Conservation (phyloP, 192 early-diverging fungal genomes). For the Coemansia guatemalensis region DNA sequence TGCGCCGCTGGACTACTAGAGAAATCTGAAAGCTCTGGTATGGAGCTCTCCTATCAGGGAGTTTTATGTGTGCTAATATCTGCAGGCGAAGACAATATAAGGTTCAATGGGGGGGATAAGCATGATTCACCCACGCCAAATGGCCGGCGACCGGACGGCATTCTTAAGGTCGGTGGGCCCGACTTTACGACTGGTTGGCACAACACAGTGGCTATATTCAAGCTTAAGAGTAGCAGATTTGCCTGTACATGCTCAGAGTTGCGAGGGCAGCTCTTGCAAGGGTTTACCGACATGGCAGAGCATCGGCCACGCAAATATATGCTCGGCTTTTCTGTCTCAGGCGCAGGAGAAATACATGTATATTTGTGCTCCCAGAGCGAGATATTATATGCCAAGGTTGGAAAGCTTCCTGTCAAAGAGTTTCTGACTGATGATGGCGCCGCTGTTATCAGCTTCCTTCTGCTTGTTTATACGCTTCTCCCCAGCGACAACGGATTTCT, state of each 20-base stretch:
- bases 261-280: neutral
- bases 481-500: neutral
- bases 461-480: neutral
- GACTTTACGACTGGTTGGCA: neutral
- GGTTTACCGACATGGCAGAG: slow-evolving; percentile 2
- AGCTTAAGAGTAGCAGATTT: neutral
- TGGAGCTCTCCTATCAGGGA: neutral
- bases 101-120: neutral
- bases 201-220: neutral
- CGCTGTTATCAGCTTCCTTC: neutral
- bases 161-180: neutral
- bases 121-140: neutral
- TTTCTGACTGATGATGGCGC: neutral
- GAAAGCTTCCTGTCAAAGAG: neutral
- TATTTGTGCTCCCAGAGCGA: neutral
- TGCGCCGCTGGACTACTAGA: neutral
- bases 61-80: neutral
- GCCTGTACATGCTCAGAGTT: neutral
- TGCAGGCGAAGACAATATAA: neutral
- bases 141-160: neutral
- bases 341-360: neutral
- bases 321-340: neutral
- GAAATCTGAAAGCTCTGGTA: neutral
- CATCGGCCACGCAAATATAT: slow-evolving; percentile 5
- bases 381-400: neutral